A percentile compares a stretch with the other conserved stretches of the same genome.
These are phyloP conservation scores for Wickerhamomyces alni DNA, from an alignment of 805 yeast genomes.

Conservation along the genomic window DNA sequence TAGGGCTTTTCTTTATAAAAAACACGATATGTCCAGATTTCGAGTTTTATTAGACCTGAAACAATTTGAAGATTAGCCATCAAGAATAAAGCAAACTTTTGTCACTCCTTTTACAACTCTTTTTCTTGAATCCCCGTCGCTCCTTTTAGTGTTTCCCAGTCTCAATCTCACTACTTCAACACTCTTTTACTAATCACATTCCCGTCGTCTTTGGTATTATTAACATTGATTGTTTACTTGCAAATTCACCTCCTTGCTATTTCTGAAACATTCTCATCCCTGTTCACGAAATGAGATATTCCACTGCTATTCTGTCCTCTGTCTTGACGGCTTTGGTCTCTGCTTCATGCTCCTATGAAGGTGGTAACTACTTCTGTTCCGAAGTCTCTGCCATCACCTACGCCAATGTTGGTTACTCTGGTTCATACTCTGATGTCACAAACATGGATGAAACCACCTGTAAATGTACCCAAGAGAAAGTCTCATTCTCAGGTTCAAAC, in stretches of 20 bases:
- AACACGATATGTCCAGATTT: not conserved
- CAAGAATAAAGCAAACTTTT: not conserved
- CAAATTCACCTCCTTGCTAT: too few relatives aligned
- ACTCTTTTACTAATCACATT: not conserved
- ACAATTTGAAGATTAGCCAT: not conserved
- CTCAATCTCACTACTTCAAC: not conserved
- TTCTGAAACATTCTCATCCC: not conserved
- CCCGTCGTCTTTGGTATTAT: too few relatives aligned
- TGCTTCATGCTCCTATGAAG: conserved; percentile 39
- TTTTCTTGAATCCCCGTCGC: not conserved
- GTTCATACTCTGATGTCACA: conserved; percentile 77
- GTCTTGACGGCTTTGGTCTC: conserved; percentile 16
- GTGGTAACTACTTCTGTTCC: conserved; percentile 83
- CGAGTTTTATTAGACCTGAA: not conserved
- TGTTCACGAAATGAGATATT: conserved; percentile 15
- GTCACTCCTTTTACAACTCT: not conserved
- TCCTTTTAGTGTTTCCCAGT: too few relatives aligned
- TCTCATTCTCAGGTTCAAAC: conserved; percentile 62
- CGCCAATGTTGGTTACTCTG: conserved; percentile 75
- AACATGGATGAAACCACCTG: conserved; percentile 69
- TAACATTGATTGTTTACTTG: too few relatives aligned
- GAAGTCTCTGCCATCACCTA: conserved; percentile 62
- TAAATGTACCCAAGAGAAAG: conserved; percentile 53
- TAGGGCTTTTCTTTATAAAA: too few relatives aligned
- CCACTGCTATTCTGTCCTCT: conserved; percentile 18